phyloP scores from a whole-genome alignment of 2,329 filamentous ascomycete species.

The Penicillium sp. region DNA sequence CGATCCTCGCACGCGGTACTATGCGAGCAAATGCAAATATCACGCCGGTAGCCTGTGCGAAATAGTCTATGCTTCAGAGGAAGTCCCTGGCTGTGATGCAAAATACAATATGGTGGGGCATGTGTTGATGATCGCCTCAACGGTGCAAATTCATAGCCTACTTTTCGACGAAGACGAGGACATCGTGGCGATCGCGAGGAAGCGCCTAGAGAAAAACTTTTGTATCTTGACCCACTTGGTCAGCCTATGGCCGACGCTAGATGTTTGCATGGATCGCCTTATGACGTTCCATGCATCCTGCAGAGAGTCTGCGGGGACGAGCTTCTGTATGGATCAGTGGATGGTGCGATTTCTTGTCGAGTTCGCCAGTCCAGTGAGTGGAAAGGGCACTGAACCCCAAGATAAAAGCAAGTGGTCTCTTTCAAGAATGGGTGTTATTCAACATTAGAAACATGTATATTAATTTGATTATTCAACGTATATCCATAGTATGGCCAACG shows the following conservation, averaged over 20 bases:
- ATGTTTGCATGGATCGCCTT: slow-evolving; percentile 44
- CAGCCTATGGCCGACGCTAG: slow-evolving; percentile 48
- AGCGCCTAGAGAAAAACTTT: slow-evolving; percentile 51
- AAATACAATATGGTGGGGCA: slow-evolving; percentile 53
- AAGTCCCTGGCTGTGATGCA: slow-evolving; percentile 43
- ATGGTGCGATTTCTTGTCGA: slow-evolving; percentile 43
- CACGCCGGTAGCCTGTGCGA: slow-evolving; percentile 47
- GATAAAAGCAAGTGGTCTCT: neutral
- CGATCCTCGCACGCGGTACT: slow-evolving; percentile 23
- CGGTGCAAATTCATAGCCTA: slow-evolving; percentile 52
- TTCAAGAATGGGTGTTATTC: neutral
- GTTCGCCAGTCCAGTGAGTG: slow-evolving; percentile 20
- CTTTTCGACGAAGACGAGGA: slow-evolving; percentile 45
- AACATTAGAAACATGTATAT: neutral
- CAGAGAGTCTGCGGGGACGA: slow-evolving; percentile 39
- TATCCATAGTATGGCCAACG: neutral
- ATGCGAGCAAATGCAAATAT: slow-evolving; percentile 46
- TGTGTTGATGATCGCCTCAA: slow-evolving; percentile 53
- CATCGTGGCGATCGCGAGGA: slow-evolving; percentile 41
- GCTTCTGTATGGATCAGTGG: slow-evolving; percentile 49
- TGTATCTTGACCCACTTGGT: slow-evolving; percentile 48
- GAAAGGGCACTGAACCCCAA: neutral
- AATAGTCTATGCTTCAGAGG: slow-evolving; percentile 46
- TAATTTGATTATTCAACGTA: too few relatives aligned
- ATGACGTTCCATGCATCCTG: slow-evolving; percentile 50